Conservation (phyloP, 2,329 filamentous ascomycete genomes). For the Alternaria solani region DNA sequence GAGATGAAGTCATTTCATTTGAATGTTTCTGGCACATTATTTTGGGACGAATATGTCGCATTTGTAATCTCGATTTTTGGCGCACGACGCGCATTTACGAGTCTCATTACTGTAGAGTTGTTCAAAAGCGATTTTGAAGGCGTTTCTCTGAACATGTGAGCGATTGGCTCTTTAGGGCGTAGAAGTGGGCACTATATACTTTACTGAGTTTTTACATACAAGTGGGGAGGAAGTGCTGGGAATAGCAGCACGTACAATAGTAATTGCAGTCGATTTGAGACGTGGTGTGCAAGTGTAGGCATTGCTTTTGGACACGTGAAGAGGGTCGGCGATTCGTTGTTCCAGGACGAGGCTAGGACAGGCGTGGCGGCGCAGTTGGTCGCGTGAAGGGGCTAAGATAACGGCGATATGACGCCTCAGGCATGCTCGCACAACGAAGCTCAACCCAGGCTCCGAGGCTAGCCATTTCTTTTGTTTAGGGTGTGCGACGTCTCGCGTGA, state of each 20-base stretch:
- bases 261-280: conserved; percentile 12
- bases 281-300: neutral
- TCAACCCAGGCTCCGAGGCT: neutral
- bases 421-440: conserved; percentile 4
- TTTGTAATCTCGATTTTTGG: conserved; percentile 16
- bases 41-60: neutral
- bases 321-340: neutral
- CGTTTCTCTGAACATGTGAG: conserved; percentile 14
- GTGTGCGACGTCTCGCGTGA: neutral
- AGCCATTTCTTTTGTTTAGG: neutral
- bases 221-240: neutral
- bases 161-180: conserved; percentile 11
- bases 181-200: conserved; percentile 7
- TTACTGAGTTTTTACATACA: conserved; percentile 5
- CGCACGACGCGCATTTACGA: conserved; percentile 27
- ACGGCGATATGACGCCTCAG: conserved; percentile 12
- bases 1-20: conserved; percentile 10
- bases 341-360: conserved; percentile 5
- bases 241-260: conserved; percentile 12
- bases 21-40: conserved; percentile 12
- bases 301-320: neutral
- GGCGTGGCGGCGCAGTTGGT: conserved; percentile 15
- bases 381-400: conserved; percentile 21
- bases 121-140: conserved; percentile 25
- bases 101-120: conserved; percentile 36